Percentiles rank a stretch among this genome's conserved stretches.
phyloP scores from a whole-genome alignment of 2,329 filamentous ascomycete species.

The Microascus cirrosus region DNA sequence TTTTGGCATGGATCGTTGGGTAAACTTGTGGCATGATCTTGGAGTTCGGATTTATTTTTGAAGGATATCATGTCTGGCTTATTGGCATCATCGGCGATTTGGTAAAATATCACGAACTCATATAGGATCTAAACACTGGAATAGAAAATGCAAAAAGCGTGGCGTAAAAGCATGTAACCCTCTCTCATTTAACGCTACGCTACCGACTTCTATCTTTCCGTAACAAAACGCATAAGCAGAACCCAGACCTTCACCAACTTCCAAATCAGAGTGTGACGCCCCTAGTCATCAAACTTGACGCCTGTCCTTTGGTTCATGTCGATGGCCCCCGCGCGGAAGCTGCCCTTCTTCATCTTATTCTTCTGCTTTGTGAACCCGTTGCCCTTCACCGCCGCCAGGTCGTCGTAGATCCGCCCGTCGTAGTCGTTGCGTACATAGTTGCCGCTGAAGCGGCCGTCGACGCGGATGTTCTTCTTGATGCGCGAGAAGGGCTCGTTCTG shows the following conservation, averaged over 20 bases:
- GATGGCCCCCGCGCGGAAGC: constrained; percentile 80
- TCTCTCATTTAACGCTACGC: background rate
- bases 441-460: constrained; percentile 59
- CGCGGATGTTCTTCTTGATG: constrained; percentile 56
- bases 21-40: background rate
- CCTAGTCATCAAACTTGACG: constrained; percentile 86
- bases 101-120: background rate
- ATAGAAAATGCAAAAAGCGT: background rate
- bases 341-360: constrained; percentile 94
- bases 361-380: constrained; percentile 99
- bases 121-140: background rate
- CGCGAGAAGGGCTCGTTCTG: constrained; percentile 64
- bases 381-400: constrained; percentile 81
- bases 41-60: background rate
- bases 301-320: constrained; percentile 74
- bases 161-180: background rate
- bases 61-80: background rate
- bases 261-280: background rate
- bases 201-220: background rate
- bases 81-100: background rate
- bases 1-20: background rate
- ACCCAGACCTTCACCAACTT: background rate
- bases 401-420: constrained; percentile 76
- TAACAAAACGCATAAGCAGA: background rate
- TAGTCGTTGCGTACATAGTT: constrained; percentile 86